Base-by-base conservation (phyloP, 768 basidiomycete species). In the Multifurca ochricompacta region DNA sequence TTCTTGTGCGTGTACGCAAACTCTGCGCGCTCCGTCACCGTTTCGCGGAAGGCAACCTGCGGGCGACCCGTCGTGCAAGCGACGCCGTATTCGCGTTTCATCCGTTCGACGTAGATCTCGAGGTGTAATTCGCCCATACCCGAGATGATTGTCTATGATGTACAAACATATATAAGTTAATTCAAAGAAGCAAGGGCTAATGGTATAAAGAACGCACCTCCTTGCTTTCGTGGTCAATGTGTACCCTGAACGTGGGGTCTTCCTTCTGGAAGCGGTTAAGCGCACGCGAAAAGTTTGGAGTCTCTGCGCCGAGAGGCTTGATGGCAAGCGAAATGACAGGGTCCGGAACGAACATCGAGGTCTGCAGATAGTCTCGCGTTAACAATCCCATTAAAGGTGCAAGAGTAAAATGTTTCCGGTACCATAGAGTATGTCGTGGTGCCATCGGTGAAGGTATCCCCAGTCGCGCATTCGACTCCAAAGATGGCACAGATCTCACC, bases 401-500 rank as follows among this genome's bases (percentile, higher is more conserved):
- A 10, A 7, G 31, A 3, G 37, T 28, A 19, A 43, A 18, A n/a
- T 7, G 23, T 5, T 31, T n/a, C 25, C 69, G 80, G 34, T 44
- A 93, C 94, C 95, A 98, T 98, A 0, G 96, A 91, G 71, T 81
- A 93, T 28, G 76, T 85, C 0, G 88, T 88, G 1, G 87, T 81
- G 8, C 95, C 85, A 67, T 98, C 96, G 0, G 90, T 96, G 70
- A 99, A 98, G 0, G 95, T 97, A 70, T 99, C 96, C 13, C 96
- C 95, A 14, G 91, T 89, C 0, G 94, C 91, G 66, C 96, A 99
- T 61, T 99, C 96, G 30, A 99, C 91, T 64, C 96, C 96, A 64
- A 99, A 99, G 69, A 96, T 96, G 45, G 96, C 96, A 66, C 96
- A 98, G 59, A 99, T 99, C 77, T 99, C 96, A 53, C 96, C 96